Percentiles rank a stretch among this genome's conserved stretches.
Conservation (phyloP, 176 grass and related monocot species). For the Oryza glaberrima region DNA sequence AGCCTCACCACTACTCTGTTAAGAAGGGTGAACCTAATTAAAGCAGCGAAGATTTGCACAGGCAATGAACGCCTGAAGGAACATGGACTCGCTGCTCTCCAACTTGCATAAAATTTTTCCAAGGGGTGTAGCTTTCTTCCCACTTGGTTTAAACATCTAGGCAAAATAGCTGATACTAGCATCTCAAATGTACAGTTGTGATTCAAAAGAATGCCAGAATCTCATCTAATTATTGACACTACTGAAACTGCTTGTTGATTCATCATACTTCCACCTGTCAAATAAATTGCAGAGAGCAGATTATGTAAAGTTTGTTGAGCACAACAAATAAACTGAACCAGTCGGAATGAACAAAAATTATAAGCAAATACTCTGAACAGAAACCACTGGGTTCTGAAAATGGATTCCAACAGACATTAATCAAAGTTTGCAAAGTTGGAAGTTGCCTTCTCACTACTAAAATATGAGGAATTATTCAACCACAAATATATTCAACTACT, state of each 20-base stretch:
- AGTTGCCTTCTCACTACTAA: background rate
- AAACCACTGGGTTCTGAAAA: background rate
- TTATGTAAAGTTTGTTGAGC: background rate
- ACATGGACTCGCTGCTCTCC: background rate
- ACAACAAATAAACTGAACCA: background rate
- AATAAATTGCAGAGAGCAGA: slow-evolving; percentile 23
- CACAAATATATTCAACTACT: too few species aligned
- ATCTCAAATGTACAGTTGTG: background rate
- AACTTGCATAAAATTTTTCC: background rate
- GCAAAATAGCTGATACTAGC: slow-evolving; percentile 9
- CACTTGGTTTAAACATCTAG: background rate
- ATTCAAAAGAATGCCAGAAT: slow-evolving; percentile 23
- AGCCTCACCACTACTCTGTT: background rate
- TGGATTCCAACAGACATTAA: background rate
- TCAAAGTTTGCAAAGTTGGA: background rate
- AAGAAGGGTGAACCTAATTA: slow-evolving; percentile 1
- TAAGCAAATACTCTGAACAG: background rate
- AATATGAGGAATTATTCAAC: too few species aligned
- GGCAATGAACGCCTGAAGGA: background rate
- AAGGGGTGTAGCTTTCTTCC: background rate
- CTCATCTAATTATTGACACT: slow-evolving; percentile 15
- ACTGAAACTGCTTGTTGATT: slow-evolving; percentile 45
- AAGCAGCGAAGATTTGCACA: background rate
- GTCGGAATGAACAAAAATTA: background rate
- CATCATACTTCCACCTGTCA: slow-evolving; percentile 65